phyloP scores from a whole-genome alignment of 2,329 filamentous ascomycete genomes.

The Lecanosticta acicola region DNA sequence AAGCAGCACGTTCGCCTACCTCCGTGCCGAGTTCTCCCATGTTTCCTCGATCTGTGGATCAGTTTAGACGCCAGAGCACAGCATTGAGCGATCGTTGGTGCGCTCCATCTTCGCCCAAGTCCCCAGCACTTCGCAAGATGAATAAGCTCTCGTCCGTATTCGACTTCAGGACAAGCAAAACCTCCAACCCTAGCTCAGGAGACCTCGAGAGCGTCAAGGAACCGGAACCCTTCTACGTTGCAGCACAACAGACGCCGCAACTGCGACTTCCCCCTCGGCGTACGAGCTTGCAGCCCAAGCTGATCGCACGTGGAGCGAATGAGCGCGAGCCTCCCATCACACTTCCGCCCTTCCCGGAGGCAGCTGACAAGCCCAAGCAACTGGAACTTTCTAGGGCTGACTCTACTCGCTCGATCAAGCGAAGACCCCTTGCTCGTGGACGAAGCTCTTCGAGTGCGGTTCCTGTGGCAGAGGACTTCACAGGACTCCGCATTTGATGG shows the following conservation, averaged over 20 bases:
- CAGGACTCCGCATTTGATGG: not conserved
- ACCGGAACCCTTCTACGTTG: conserved; percentile 1
- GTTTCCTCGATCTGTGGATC: not conserved
- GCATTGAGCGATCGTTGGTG: conserved; percentile 1
- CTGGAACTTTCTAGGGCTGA: not conserved
- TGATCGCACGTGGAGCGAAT: conserved; percentile 30
- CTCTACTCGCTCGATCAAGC: not conserved
- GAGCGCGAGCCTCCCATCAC: conserved; percentile 29
- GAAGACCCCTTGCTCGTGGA: not conserved
- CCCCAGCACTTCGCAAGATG: conserved; percentile 11
- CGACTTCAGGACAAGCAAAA: conserved; percentile 16
- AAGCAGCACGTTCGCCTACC: conserved; percentile 9
- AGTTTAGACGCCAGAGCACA: conserved; percentile 2
- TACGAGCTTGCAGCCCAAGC: conserved; percentile 21
- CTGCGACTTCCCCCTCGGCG: conserved; percentile 11
- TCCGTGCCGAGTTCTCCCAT: not conserved
- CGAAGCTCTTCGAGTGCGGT: not conserved
- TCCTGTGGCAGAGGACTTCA: not conserved
- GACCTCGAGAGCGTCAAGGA: conserved; percentile 12
- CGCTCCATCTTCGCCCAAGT: conserved; percentile 5
- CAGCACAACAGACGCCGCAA: conserved; percentile 9
- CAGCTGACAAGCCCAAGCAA: not conserved
- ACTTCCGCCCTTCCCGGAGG: conserved; percentile 28
- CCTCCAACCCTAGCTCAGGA: conserved; percentile 5
- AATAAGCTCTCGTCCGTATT: conserved; percentile 23